Evolutionary conservation across 1,284 basidiomycete genomes (phyloP), one percentile per base, ranked within the genome.

Genomic region (Xerocomus nothofagi): DNA sequence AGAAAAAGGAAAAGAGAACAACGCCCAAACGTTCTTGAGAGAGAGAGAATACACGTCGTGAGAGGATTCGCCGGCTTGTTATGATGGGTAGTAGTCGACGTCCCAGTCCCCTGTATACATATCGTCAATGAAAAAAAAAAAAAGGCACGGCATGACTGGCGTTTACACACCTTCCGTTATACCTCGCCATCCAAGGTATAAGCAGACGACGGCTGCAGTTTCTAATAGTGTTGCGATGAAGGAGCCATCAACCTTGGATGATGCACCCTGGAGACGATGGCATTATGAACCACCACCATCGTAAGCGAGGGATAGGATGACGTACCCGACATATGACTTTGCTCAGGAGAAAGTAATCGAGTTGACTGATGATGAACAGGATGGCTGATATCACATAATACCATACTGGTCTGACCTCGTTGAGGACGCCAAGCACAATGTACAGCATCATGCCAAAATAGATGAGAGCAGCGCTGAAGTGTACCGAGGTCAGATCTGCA

Each of bases 181-280:
- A 63, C 84, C 84, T 66, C 76, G 78, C 92, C 92, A 94, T 21
- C 81, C 91, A 15, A 86, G 64, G 67, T 83, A 92, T 17, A 94
- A 57, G 12, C 81, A 73, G n/a, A 75, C 78, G 0, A 93, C 80
- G 0, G 86, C 70, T 0, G 79, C 82, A 0, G 88, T 88, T 64
- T 91, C 88, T 36, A 91, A 71, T 12, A 89, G 49, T 0, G 91
- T 92, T 1, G 88, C 85, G 11, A 94, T 67, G 66, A 94, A 93
- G 2, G 87, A 83, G 10, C 87, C 88, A 66, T 93, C 92, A 29
- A 93, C 68, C 61, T 83, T 87, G 32, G 72, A 67, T 47, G 76
- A 73, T 14, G 87, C 78, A 17, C 79, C 79, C 84, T 82, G 50
- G 29, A 33, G 20, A 57, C 30, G 24, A 44, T 50, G 29, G 29